Evolutionary conservation across 345 rosid genomes (phyloP), one percentile per base, ranked within the genome.

Genomic region (Mallotus nudiflorus): DNA sequence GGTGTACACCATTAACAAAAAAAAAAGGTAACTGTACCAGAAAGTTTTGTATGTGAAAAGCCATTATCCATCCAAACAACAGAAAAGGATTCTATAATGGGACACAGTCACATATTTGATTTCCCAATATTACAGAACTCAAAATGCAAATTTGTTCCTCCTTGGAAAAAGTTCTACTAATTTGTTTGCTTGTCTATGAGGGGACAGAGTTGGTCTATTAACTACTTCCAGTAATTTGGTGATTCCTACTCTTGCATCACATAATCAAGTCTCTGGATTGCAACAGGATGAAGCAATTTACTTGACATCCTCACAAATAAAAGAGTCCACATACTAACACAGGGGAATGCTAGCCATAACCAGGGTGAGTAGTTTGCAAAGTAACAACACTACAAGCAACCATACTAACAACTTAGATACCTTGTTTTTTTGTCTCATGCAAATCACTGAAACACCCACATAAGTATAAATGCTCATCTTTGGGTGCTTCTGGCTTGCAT

Each of bases 281-380:
- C 2, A 19, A 54, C 1, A 12, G 18, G 6, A 6, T 11, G 31
- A 22, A 7, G 44, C 8, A 39, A 29, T 51, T 51, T 16, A 14
- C 16, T 12, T 12, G 22, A 24, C 40, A 51, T 67, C 48, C 35
- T 6, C 39, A 16, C 48, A 15, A 22, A 22, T 37, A 37, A 39
- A n/a, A 42, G 18, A 9, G 29, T 12, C 70, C 61, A 14, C 2
- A 35, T 7, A 9, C 33, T 62, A 64, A 63, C 56, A 33, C 19
- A n/a, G 60, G 49, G 49, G 65, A 66, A 19, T 73, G 62, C 66
- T 19, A 66, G 50, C 53, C 66, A 73, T n/a, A 1, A 37, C 37
- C 10, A n/a, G 53, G 45, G 46, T 74, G 62, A 59, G 52, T 52
- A 31, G 40, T 11, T 59, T 25, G 56, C 50, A 70, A 37, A 28